Base-by-base conservation (phyloP, 441 rosid genomes). In the Adansonia grandidieri region DNA sequence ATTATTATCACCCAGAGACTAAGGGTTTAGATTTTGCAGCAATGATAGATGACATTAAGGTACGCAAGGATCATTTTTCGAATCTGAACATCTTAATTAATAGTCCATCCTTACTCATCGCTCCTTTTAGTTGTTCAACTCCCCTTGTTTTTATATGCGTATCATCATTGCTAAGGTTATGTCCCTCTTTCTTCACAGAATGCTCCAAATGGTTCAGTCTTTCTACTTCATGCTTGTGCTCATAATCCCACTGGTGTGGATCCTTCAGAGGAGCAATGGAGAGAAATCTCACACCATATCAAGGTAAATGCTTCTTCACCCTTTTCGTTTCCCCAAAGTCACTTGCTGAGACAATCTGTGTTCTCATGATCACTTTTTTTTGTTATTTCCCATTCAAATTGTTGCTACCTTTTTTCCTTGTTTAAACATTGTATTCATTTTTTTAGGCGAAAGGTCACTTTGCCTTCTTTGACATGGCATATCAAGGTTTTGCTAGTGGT, bases 401-500 rank as follows among this genome's bases (percentile, higher is more conserved):
- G 22, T 78, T 77, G 6, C 28, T 13, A 45, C n/a, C 66, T 9
- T 1, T 64, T 68, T 76, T 22, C 71, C 78, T 73, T 76, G 22
- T 65, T 40, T 8, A 40, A 75, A 50, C 24, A 62, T 19, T 20
- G 48, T 78, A 14, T 44, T 65, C 50, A 19, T 44, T 63, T 85
- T 87, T 81, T 89, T 40, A 95, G 99, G 88, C 74, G 0, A 95
- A 93, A 84, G 90, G 87, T 9, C 98, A 95, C 79, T 93, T 95
- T 84, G 84, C 99, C 77, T 90, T 95, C 86, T 95, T 95, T 80
- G 99, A 95, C 80, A 95, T 93, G 99, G 99, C 99, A 22, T 95
- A 93, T 85, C 99, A 95, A 91, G 98, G 98, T 73, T 95, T 95
- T 79, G 99, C 99, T n/a, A 93, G 97, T 80, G 98, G 99, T 74